Evolutionary conservation across 805 yeast species (phyloP).

Genomic region (Wickerhamomyces xylosicus): DNA sequence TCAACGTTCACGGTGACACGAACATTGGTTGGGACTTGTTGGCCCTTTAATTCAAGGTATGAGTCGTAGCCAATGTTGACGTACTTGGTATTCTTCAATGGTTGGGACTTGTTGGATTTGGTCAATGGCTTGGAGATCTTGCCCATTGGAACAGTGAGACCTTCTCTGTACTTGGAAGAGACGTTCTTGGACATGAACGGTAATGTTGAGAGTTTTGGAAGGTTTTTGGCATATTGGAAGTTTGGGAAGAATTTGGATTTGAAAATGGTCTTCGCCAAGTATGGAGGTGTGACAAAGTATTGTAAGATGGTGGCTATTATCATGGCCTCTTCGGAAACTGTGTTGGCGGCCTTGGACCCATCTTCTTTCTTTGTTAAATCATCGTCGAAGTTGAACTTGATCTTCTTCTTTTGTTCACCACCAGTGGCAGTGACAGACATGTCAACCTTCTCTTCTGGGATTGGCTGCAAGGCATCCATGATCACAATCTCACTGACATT

Average conservation of each 20-base stretch:
- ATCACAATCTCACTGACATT: constrained; percentile 69
- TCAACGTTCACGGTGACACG: constrained; percentile 72
- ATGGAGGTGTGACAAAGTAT: constrained; percentile 78
- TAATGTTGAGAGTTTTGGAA: constrained; percentile 63
- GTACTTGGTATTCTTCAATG: constrained; percentile 50
- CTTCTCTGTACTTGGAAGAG: constrained; percentile 48
- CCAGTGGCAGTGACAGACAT: constrained; percentile 13
- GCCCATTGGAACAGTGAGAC: constrained; percentile 34
- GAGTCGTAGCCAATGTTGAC: constrained; percentile 65
- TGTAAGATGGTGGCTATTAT: constrained; percentile 63
- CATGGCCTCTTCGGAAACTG: constrained; percentile 29
- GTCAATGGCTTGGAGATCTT: constrained; percentile 21
- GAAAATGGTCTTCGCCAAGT: constrained; percentile 58
- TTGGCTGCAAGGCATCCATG: constrained; percentile 36
- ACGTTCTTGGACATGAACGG: constrained; percentile 54
- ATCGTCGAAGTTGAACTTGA: constrained; percentile 25
- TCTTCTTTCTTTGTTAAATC: constrained; percentile 10
- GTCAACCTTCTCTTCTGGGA: constrained; percentile 10
- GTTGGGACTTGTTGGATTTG: constrained; percentile 35
- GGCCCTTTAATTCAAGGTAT: constrained; percentile 44
- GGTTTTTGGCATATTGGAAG: constrained; percentile 52
- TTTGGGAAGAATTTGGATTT: constrained; percentile 32
- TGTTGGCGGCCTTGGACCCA: constrained; percentile 4
- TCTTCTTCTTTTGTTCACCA: constrained; percentile 5
- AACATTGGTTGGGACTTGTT: constrained; percentile 65